These are phyloP conservation scores for Daldinia sp. DNA, from an alignment of 2,329 filamentous ascomycete genomes.

Conservation along the genomic window DNA sequence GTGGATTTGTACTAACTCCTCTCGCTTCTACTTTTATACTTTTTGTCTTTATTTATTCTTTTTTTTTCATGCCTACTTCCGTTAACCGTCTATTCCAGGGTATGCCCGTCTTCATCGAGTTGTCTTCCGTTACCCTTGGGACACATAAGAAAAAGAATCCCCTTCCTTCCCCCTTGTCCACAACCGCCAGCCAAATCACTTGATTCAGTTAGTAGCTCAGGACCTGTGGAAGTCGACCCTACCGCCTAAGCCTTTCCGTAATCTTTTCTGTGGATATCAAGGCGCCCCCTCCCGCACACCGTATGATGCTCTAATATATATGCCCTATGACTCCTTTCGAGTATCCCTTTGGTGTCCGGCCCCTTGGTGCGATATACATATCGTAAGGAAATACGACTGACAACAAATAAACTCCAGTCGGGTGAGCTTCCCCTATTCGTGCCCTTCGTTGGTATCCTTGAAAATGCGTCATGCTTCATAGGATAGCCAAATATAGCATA, in stretches of 20 bases:
- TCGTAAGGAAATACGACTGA: slow-evolving; percentile 40
- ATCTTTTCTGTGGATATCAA: slow-evolving; percentile 45
- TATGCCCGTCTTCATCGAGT: slow-evolving; percentile 42
- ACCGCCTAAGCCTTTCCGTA: slow-evolving; percentile 29
- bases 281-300: slow-evolving; percentile 42
- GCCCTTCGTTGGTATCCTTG: slow-evolving; percentile 28
- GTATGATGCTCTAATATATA: slow-evolving; percentile 50
- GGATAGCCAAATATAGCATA: slow-evolving; percentile 34
- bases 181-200: slow-evolving; percentile 39
- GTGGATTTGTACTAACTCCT: neutral
- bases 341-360: slow-evolving; percentile 33
- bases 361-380: slow-evolving; percentile 40
- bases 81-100: slow-evolving; percentile 46
- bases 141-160: slow-evolving; percentile 33
- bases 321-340: slow-evolving; percentile 41
- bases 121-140: slow-evolving; percentile 31
- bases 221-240: slow-evolving; percentile 42
- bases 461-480: slow-evolving; percentile 28
- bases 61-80: slow-evolving; percentile 47
- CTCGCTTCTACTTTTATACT: slow-evolving; percentile 32
- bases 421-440: slow-evolving; percentile 26
- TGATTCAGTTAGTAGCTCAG: slow-evolving; percentile 33
- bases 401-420: slow-evolving; percentile 29
- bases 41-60: slow-evolving; percentile 44
- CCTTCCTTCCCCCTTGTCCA: slow-evolving; percentile 14